Evolutionary conservation across 2,329 filamentous ascomycete species (phyloP), one percentile per base, ranked within the genome.

Genomic region (Trichoderma pleuroti): DNA sequence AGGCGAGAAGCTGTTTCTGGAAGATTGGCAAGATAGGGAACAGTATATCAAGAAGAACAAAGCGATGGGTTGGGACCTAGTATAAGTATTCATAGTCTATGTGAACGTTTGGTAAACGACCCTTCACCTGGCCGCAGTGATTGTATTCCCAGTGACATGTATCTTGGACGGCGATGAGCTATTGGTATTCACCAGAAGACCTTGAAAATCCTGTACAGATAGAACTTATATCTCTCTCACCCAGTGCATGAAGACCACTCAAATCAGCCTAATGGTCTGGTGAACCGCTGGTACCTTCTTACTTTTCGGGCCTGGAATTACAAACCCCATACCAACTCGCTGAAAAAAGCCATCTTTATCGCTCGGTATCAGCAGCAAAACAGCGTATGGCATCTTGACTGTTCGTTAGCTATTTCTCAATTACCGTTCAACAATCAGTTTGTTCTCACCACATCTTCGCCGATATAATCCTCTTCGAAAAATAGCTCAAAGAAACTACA

Each of bases 401-500:
- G 21, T 8, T 52, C 2, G 11, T 52, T 52, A 52, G 46, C 21
- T 21, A 12, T 14, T 52, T 52, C 46, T 12, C 16, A 18, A 42
- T 8, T 2, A 10, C 0, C 7, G 8, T 10, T 10, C 16, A 42
- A n/a, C 7, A 42, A 10, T 18, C 0, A 4, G 39, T 42, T 42
- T 10, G 8, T 10, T 42, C 39, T 18, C 8, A 39, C 34, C 12
- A 39, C 16, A 39, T 39, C 36, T 39, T 39, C 3, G 16, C 16
- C 16, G 16, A 18, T 39, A 2, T 1, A 18, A 18, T 4, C 3
- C 18, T 9, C 2, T 2, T 9, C 7, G 3, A 18, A 8, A 18
- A 1, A 8, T 0, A 3, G 6, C 16, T 39, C 2, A 2, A 46
- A 10, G 8, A 0, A 10, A 6, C 42, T 46, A 46, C 1, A 46